Evolutionary conservation across 2,329 filamentous ascomycete genomes (phyloP), one percentile per base, ranked within the genome.

Genomic region (Botrytis sinoallii): DNA sequence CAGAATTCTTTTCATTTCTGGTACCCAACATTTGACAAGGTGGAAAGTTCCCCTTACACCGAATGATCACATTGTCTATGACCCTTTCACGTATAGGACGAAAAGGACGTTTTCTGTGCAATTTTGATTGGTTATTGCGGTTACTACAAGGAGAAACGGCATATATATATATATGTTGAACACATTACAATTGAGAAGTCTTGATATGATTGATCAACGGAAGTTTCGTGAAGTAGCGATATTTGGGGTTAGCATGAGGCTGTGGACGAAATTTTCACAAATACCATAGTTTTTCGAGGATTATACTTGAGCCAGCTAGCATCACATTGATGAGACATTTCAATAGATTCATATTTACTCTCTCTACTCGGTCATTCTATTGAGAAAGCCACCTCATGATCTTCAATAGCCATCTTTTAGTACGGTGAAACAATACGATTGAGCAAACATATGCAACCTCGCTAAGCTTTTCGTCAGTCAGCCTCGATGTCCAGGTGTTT

Each of bases 401-500:
- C 16, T 10, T 0, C 18, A 9, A 16, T 42, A 42, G 22, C 35
- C 35, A 57, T 4, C 25, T 7, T 55, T 35, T 20, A 25, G 25
- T 42, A 22, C 40, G 1, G 3, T 57, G 18, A 18, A 9, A 57
- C 25, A 57, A 57, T 57, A n/a, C 7, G 48, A 71, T 18, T 22
- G 7, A 72, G n/a, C 59, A 71, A 71, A 71, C 70, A 25, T 35
- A 32, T 16, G 16, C 22, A 25, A n/a, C 35, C 3, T 68, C 66
- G 48, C 48, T 42, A 42, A 44, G 25, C 7, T 25, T 16, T 57
- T 67, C 46, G 18, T 42, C 48, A 18, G n/a, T 32, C 66, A 68
- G 48, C 38, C 48, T 68, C 66, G 66, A 68, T 57, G 4, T 1
- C 52, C 29, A 57, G 6, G n/a, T 57, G 9, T 6, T 5, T 18